Base-by-base conservation (phyloP, 2,329 filamentous ascomycete species). In the Aurifilum marmelostoma region DNA sequence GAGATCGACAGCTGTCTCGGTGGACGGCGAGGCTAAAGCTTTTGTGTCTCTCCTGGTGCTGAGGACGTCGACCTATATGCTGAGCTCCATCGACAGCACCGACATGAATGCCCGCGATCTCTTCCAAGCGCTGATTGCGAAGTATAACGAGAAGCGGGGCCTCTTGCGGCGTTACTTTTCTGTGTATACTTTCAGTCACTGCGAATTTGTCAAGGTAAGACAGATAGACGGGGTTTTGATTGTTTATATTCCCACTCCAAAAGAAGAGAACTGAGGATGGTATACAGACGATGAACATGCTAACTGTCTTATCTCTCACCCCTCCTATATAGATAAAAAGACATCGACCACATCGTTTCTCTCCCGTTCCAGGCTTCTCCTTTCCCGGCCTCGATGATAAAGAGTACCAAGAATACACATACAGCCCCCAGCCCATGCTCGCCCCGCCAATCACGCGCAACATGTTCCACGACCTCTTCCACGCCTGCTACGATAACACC, bases 401-500 rank as follows among this genome's bases (percentile, higher is more conserved):
- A 8, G 63, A 65, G 52, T 65, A 58, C 52, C 32, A 54, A 4
- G 63, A 65, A 6, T 65, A 65, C 37, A 59, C 63, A 14, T 65
- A 58, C 52, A 65, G 16, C 18, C 63, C 63, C 3, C 52, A 59
- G 14, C 63, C 63, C 21, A 65, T 59, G 52, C 37, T 41, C 27
- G 50, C 39, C 27, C 47, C 50, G 16, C 63, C 63, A 12, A 58
- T 65, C n/a, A 58, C 63, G 12, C 52, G 16, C 21, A 54, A 43
- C 29, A 65, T 65, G 29, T 65, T 65, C 34, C 39, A 65, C 34
- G 63, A 58, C 34, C 54, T 32, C 63, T 65, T 65, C 34, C 32
- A 65, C 34, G 52, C 63, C 21, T 66, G 63, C 52, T 66, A 66
- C n/a, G 24, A 59, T 2, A 18, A 37, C 58, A 61, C 32, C 37